Conservation (phyloP, 169 alveolate genomes). For the Plasmodium sp. region DNA sequence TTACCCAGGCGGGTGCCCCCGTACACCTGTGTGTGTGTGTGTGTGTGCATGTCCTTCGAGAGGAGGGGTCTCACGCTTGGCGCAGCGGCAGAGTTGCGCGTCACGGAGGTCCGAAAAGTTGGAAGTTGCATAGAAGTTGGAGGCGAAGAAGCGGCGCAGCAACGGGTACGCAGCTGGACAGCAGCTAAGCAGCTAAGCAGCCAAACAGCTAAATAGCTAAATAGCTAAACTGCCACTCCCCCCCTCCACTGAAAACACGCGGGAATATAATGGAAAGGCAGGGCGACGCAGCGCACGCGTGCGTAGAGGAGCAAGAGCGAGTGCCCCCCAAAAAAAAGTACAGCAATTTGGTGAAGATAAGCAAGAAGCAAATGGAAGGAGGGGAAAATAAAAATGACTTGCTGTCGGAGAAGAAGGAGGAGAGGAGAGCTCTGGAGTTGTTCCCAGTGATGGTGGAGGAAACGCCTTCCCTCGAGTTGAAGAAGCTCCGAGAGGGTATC, state of each 20-base stretch:
- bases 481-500: neutral
- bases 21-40: neutral
- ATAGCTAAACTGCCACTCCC: neutral
- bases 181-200: neutral
- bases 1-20: neutral
- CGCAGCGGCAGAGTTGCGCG: neutral
- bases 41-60: neutral
- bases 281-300: neutral
- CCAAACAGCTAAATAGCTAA: neutral
- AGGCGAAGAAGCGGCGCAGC: neutral
- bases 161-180: neutral
- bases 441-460: constrained; percentile 4
- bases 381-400: neutral
- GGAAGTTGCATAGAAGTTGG: too few species aligned
- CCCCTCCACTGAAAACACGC: neutral
- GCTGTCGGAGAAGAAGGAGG: neutral
- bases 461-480: constrained; percentile 9
- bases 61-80: neutral
- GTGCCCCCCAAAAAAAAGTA: constrained; percentile 8
- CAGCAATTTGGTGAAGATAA: constrained; percentile 23
- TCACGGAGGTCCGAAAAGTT: neutral
- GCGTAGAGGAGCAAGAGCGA: neutral
- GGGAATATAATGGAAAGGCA: constrained; percentile 13
- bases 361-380: neutral
- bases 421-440: constrained; percentile 1